phyloP scores from a whole-genome alignment of 2,329 filamentous ascomycete species.

The Aaosphaeria pasadenensis region DNA sequence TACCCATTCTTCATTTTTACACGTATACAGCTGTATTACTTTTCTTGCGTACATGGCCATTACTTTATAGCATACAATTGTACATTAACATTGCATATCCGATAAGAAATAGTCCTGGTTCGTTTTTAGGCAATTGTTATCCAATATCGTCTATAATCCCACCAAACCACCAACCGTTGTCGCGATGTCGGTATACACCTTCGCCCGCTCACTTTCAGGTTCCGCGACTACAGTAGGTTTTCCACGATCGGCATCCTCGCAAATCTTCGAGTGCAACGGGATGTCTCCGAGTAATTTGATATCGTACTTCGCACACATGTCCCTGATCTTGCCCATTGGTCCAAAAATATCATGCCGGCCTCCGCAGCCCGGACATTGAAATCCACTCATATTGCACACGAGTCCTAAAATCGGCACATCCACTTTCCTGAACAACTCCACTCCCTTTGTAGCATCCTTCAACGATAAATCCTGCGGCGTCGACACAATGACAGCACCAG shows the following conservation, averaged over 20 bases:
- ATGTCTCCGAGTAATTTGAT: conserved; percentile 86
- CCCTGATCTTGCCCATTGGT: conserved; percentile 73
- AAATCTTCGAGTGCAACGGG: conserved; percentile 81
- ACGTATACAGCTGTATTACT: too few relatives aligned
- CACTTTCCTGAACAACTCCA: conserved; percentile 89
- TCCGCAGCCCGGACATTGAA: conserved; percentile 51
- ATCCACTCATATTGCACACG: conserved; percentile 52
- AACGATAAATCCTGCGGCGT: conserved; percentile 92
- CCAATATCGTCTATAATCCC: conserved; percentile 5
- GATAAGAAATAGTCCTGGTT: too few relatives aligned
- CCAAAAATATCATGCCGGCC: conserved; percentile 41
- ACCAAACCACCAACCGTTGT: conserved; percentile 40
- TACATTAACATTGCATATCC: too few relatives aligned
- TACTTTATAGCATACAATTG: too few relatives aligned
- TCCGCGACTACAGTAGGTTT: conserved; percentile 89
- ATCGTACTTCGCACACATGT: conserved; percentile 67
- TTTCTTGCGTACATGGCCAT: too few relatives aligned
- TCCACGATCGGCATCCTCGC: conserved; percentile 80
- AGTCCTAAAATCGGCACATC: conserved; percentile 77
- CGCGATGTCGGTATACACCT: conserved; percentile 71
- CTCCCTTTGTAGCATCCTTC: conserved; percentile 86
- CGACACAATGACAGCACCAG: conserved; percentile 82
- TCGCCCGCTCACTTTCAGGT: conserved; percentile 68
- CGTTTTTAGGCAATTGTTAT: not conserved
- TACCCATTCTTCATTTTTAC: too few relatives aligned